Conservation (phyloP, 2,329 filamentous ascomycete species). For the Botrytis galanthina region DNA sequence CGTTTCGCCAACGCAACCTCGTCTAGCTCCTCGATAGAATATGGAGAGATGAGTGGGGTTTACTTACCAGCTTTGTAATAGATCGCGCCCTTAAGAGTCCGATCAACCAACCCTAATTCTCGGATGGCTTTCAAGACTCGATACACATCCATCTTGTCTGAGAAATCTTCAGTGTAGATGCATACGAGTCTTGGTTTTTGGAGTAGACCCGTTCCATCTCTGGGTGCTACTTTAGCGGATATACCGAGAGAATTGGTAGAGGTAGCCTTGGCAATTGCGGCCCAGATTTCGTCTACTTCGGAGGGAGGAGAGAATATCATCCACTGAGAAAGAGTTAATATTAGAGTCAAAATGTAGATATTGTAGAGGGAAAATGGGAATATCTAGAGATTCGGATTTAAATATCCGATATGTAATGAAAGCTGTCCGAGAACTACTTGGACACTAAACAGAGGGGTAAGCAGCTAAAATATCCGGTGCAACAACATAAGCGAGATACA, state of each 20-base stretch:
- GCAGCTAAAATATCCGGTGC: slow-evolving; percentile 67
- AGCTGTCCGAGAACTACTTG: slow-evolving; percentile 41
- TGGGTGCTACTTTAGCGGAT: slow-evolving; percentile 69
- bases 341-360: background rate
- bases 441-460: slow-evolving; percentile 53
- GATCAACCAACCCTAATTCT: slow-evolving; percentile 58
- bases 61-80: slow-evolving; percentile 66
- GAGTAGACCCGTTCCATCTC: slow-evolving; percentile 40
- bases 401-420: background rate
- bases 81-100: slow-evolving; percentile 48
- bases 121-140: slow-evolving; percentile 64
- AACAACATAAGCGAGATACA: slow-evolving; percentile 48
- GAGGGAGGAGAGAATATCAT: slow-evolving; percentile 63
- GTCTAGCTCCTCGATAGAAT: background rate
- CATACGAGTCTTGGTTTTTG: slow-evolving; percentile 61
- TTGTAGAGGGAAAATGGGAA: background rate
- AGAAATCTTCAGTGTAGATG: slow-evolving; percentile 75
- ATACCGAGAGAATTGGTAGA: slow-evolving; percentile 68
- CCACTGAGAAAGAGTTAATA: slow-evolving; percentile 62
- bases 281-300: slow-evolving; percentile 64
- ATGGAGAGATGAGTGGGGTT: too few relatives aligned
- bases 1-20: background rate
- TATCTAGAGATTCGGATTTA: background rate
- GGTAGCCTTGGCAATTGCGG: slow-evolving; percentile 62
- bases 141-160: slow-evolving; percentile 64